Evolutionary conservation across 2,329 filamentous ascomycete species (phyloP).

Genomic region (Scedosporium apiospermum): DNA sequence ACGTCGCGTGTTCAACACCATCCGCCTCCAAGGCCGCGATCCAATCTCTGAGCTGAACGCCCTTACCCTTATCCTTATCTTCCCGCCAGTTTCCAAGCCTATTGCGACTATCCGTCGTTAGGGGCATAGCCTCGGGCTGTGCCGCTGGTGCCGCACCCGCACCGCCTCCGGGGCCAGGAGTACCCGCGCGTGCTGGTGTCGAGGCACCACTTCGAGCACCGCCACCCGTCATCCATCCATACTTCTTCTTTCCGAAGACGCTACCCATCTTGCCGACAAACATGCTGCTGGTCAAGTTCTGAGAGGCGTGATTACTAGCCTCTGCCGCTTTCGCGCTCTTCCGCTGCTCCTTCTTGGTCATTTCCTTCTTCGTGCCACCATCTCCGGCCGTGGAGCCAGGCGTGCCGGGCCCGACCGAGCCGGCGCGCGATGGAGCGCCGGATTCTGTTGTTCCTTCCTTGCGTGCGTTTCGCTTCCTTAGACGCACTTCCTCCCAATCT

Average conservation of each 20-base stretch:
- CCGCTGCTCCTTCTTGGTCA: conserved; percentile 79
- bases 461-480: conserved; percentile 57
- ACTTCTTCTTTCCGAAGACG: conserved; percentile 52
- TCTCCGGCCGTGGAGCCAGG: not conserved
- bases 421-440: conserved; percentile 38
- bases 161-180: conserved; percentile 18
- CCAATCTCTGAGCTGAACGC: conserved; percentile 79
- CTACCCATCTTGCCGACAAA: conserved; percentile 51
- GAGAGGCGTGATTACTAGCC: conserved; percentile 67
- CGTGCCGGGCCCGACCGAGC: conserved; percentile 39
- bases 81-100: conserved; percentile 70
- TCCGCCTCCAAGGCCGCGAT: conserved; percentile 71
- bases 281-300: conserved; percentile 74
- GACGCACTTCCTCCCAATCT: conserved; percentile 61
- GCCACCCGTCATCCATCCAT: conserved; percentile 60
- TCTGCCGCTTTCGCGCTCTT: conserved; percentile 69
- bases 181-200: conserved; percentile 35
- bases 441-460: conserved; percentile 46
- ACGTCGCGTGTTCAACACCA: conserved; percentile 53
- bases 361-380: conserved; percentile 41
- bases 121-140: conserved; percentile 19
- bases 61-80: conserved; percentile 63
- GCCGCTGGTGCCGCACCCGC: not conserved
- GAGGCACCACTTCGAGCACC: conserved; percentile 42
- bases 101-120: conserved; percentile 50